Evolutionary conservation across 2,329 filamentous ascomycete species (phyloP), one percentile per base, ranked within the genome.

Genomic region (Furcasterigmium furcatum): DNA sequence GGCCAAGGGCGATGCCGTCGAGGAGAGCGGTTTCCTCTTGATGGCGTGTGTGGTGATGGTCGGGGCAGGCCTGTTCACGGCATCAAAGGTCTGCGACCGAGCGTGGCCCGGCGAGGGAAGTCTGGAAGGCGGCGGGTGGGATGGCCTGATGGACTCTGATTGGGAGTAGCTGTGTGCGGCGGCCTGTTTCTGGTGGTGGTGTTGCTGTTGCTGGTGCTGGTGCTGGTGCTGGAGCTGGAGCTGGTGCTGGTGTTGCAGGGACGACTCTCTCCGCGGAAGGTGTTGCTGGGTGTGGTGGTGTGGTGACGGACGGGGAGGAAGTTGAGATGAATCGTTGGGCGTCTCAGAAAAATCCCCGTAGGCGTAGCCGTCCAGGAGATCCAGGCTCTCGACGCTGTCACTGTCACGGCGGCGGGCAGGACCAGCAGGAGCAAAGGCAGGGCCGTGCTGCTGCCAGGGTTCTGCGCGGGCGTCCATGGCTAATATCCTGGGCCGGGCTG

Each of bases 21-120:
- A 66, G 36, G 80, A 82, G 49, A 85, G 60, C 45, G 82, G 81
- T 65, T 85, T 84, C 51, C 82, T 74, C 59, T 75, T 76, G 64
- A 84, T 77, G 51, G 67, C 60, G 35, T 55, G 47, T 5, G 18
- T 16, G n/a, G 7, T 9, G 5, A 18, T 18, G n/a, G 34, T 9
- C 36, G 44, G 48, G 41, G 49, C 44, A 42, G 45, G 41, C 41
- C 47, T 34, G 34, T 12, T 19, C 9, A 45, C 45, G 6, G 32
- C 41, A 10, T 48, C 45, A 41, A 50, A 43, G 25, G 50, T 51
- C 41, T 52, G 50, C 24, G 50, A 52, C 44, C 50, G 46, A 41
- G 46, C 48, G 40, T 41, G 50, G 18, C 48, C 50, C 14, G 50
- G 50, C n/a, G 50, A 51, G 39, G 49, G 48, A 32, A 44, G 41